A percentile compares a stretch with the other conserved stretches of the same genome.
phyloP scores from a whole-genome alignment of 768 basidiomycete species.

The Boletus speciosus region DNA sequence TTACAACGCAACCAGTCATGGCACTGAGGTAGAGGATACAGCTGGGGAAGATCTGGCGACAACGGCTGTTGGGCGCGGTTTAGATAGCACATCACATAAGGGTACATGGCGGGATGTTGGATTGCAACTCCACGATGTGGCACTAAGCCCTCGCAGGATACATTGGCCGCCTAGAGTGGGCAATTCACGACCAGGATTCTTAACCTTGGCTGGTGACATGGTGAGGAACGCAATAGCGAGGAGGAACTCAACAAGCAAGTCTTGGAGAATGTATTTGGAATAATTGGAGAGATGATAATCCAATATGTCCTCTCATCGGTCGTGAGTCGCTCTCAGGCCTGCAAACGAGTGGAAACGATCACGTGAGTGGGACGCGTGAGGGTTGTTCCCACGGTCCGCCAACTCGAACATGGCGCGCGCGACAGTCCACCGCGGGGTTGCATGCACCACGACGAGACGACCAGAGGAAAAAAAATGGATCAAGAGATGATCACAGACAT shows the following conservation, averaged over 20 bases:
- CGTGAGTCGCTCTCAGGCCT: too few relatives aligned
- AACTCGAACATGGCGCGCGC: conserved; percentile 6
- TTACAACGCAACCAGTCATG: neutral
- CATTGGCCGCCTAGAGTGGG: neutral
- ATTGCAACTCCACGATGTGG: conserved; percentile 5
- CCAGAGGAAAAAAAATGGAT: neutral
- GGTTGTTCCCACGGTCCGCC: conserved; percentile 20
- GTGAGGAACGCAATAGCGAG: neutral
- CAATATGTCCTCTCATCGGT: too few relatives aligned
- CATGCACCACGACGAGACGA: neutral
- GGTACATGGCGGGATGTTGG: conserved; percentile 11
- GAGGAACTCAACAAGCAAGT: neutral
- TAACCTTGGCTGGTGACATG: neutral
- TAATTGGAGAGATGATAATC: neutral
- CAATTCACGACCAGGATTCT: neutral
- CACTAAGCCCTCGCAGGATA: neutral
- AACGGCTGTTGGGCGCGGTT: conserved; percentile 3
- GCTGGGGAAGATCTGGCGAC: too few relatives aligned
- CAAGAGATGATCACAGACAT: conserved; percentile 35
- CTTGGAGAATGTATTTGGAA: neutral
- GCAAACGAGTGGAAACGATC: neutral
- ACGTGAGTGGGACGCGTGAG: conserved; percentile 31
- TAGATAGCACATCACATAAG: conserved; percentile 16
- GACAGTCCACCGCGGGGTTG: too few relatives aligned
- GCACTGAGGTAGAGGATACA: neutral